These are phyloP conservation scores for Prunus fruticosa DNA, from an alignment of 306 rosid species.

Conservation along the genomic window DNA sequence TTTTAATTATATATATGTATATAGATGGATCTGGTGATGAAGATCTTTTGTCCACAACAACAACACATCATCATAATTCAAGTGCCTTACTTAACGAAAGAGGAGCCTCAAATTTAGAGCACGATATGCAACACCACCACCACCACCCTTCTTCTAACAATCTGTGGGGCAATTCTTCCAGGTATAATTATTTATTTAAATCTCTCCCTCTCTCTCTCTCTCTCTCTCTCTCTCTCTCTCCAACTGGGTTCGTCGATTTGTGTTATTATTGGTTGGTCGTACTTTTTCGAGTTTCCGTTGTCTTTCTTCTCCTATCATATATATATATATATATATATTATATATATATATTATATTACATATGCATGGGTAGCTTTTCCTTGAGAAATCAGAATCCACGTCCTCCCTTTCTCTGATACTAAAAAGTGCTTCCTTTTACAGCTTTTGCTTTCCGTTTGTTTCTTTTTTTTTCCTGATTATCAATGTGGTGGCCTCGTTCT, in stretches of 20 bases:
- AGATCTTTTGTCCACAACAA: slow-evolving; percentile 55
- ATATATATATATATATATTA: background rate
- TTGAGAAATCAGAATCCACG: slow-evolving; percentile 28
- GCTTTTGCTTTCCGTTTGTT: slow-evolving; percentile 46
- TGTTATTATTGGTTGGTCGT: slow-evolving; percentile 19
- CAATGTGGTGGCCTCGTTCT: slow-evolving; percentile 24
- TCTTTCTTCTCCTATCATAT: background rate
- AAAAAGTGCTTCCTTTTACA: slow-evolving; percentile 43
- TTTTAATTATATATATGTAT: background rate
- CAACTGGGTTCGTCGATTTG: background rate
- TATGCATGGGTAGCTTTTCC: slow-evolving; percentile 25
- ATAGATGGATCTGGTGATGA: slow-evolving; percentile 81
- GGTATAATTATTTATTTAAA: slow-evolving; percentile 34
- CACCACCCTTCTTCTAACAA: slow-evolving; percentile 26
- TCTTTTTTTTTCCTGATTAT: slow-evolving; percentile 32
- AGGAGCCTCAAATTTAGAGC: slow-evolving; percentile 39
- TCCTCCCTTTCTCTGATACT: slow-evolving; percentile 38
- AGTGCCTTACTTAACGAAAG: slow-evolving; percentile 43
- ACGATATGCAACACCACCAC: slow-evolving; percentile 35
- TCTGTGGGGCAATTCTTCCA: slow-evolving; percentile 63
- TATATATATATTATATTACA: too few relatives aligned
- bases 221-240: slow-evolving; percentile 4
- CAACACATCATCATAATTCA: slow-evolving; percentile 37
- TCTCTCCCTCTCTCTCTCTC: background rate
- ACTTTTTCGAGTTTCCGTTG: background rate